Conservation (phyloP, 1,284 basidiomycete species). For the Ceratobasidium sp. region DNA sequence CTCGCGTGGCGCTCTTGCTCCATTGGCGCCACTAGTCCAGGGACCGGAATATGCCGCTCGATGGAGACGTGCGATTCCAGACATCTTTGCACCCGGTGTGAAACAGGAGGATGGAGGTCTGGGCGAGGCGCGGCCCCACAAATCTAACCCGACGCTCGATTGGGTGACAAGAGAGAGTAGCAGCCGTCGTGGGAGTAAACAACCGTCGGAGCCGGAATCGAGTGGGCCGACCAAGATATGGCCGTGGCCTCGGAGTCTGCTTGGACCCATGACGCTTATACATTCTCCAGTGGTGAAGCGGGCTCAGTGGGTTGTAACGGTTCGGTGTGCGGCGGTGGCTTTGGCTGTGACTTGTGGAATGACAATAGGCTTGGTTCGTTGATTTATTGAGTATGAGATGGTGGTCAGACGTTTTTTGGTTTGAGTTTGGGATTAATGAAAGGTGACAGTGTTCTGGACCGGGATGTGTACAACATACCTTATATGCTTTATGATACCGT, state of each 20-base stretch:
- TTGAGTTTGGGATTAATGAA: too few relatives aligned
- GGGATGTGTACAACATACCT: too few relatives aligned
- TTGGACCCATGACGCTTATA: slow-evolving; percentile 35
- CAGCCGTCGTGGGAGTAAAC: slow-evolving; percentile 10
- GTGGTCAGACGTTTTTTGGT: too few relatives aligned
- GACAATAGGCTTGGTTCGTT: slow-evolving; percentile 23
- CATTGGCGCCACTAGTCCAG: not conserved
- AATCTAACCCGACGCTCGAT: slow-evolving; percentile 7
- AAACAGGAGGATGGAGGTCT: not conserved
- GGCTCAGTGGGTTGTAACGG: slow-evolving; percentile 35
- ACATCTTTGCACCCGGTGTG: slow-evolving; percentile 6
- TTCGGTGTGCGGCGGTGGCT: slow-evolving; percentile 18
- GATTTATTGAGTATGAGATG: not conserved
- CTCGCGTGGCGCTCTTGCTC: too few relatives aligned
- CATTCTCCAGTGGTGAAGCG: slow-evolving; percentile 33
- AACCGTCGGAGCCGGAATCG: not conserved
- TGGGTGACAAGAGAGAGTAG: slow-evolving; percentile 4
- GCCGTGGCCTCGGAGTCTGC: slow-evolving; percentile 31
- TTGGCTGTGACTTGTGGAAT: slow-evolving; percentile 21
- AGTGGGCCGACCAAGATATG: not conserved
- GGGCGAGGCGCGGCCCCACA: not conserved
- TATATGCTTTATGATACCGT: too few relatives aligned
- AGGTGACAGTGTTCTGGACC: too few relatives aligned
- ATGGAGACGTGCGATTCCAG: slow-evolving; percentile 12
- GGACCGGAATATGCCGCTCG: slow-evolving; percentile 17